Base-by-base conservation (phyloP, 1,284 basidiomycete genomes). In the Rhodotorula sp. region DNA sequence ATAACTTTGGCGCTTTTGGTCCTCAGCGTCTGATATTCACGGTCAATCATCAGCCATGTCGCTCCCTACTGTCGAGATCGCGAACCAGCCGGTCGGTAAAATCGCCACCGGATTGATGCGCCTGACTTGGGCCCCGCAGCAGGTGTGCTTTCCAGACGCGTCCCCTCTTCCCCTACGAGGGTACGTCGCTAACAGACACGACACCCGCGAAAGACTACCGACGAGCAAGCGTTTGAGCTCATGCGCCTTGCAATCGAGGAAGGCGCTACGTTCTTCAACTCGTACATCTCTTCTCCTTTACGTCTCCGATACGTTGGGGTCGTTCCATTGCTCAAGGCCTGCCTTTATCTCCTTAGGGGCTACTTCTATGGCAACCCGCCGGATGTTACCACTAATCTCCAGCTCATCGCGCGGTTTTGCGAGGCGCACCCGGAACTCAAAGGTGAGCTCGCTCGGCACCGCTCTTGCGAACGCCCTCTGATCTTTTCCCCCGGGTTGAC, bases 391-490 rank as follows among this genome's bases (percentile, higher is more conserved):
- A 28, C 62, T 1, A 76, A 76, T 55, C 62, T 79, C 12, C 23
- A 74, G 60, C 69, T 78, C 12, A 71, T 79, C 38, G 62, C 72
- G 0, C 67, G 78, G 21, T 80, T 80, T 67, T 75, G 77, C 68
- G 68, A 74, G n/a, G 55, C 62, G 8, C 60, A 78, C 58, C 79
- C 79, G 8, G 70, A 78, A 14, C 77, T 77, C 62, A 50, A 57
- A 23, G 69, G 65, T 70, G n/a, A 28, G 52, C 50, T 55, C 43
- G 7, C 43, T 23, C 48, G 3, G 15, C 38, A 23, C 19, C 48
- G 23, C 34, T 52, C n/a, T 7, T n/a, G 45, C 26, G 26, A 15
- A 16, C 8, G n/a, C 3, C 18, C 34, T 6, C 2, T 31, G 56
- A 56, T 8, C 18, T 16, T 38, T 2, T 28, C 31, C 7, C 21